A percentile compares a stretch with the other conserved stretches of the same genome.
phyloP scores from a whole-genome alignment of 768 basidiomycete genomes.

The Boletus rufocinnamomeus region DNA sequence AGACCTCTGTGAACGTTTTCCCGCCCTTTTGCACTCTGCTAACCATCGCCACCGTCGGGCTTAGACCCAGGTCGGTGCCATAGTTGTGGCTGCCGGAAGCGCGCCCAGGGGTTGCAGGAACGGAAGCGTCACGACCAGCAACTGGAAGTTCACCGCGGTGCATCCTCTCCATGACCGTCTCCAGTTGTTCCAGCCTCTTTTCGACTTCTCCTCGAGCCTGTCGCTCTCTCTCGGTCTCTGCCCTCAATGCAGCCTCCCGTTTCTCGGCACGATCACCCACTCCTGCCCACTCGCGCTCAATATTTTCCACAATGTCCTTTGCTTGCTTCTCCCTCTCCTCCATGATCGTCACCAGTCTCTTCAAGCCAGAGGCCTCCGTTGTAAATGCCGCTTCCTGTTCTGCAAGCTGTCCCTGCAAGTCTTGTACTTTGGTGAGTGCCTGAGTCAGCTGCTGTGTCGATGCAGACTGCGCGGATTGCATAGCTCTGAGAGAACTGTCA shows the following conservation, averaged over 20 bases:
- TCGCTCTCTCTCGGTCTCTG: constrained; percentile 73
- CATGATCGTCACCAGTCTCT: constrained; percentile 78
- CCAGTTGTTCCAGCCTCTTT: constrained; percentile 68
- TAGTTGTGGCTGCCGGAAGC: constrained; percentile 41
- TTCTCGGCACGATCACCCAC: constrained; percentile 69
- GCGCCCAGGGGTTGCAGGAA: constrained; percentile 45
- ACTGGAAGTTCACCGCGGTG: constrained; percentile 70
- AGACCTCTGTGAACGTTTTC: constrained; percentile 93
- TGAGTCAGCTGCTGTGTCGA: constrained; percentile 79
- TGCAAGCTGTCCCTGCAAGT: constrained; percentile 74
- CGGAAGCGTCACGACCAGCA: constrained; percentile 44
- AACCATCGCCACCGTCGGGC: constrained; percentile 87
- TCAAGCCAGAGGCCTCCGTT: constrained; percentile 71
- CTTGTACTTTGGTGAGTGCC: constrained; percentile 72
- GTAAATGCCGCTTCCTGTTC: constrained; percentile 85
- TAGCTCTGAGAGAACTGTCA: constrained; percentile 67
- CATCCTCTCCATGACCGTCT: constrained; percentile 70
- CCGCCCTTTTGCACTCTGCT: constrained; percentile 78
- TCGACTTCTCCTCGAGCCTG: constrained; percentile 70
- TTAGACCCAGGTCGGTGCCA: constrained; percentile 63
- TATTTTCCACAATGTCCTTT: constrained; percentile 75
- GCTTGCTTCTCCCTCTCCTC: constrained; percentile 87
- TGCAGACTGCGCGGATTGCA: constrained; percentile 69
- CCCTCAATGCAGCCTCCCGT: constrained; percentile 64
- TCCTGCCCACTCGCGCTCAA: constrained; percentile 82